Evolutionary conservation across 2,329 filamentous ascomycete species (phyloP), one percentile per base, ranked within the genome.

Genomic region (Clonostachys sp.): DNA sequence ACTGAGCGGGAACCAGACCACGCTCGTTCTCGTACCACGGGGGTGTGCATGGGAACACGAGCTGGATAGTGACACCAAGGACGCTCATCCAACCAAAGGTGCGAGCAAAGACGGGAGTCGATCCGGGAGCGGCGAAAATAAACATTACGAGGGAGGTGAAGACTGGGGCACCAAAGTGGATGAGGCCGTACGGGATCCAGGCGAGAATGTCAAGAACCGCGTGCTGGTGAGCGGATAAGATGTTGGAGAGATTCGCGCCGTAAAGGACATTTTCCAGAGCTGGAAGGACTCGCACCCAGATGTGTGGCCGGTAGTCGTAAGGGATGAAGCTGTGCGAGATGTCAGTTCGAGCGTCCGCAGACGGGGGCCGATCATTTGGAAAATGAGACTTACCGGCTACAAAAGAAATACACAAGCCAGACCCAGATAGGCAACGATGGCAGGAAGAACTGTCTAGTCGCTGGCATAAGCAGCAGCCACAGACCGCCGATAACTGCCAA

Each of bases 11-110:
- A 33, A 89, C 89, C 45, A 96, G 74, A 14, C 92, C 92, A 65
- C 96, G 90, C 59, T 88, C 78, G 66, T 94, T 95, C 75, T 96
- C 92, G 62, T 96, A 97, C 92, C 92, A 97, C 2, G 92, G 92
- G 24, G 92, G 89, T 20, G 91, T 94, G 74, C 92, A 96, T 2
- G 92, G 92, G 69, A 96, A 95, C 52, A 91, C 68, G 46, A 96
- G 77, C 70, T 96, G 91, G 54, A 95, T 91, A 34, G 85, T 81
- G 48, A 96, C 92, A 46, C 91, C 92, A 12, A 85, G 74, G 53
- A 96, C 81, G 70, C 91, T 94, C 82, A 96, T 87, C 77, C 92
- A 96, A 50, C 92, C 92, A 58, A 96, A 96, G 45, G 86, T 83
- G 57, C 86, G 85, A 14, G 89, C 90, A 62, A 91, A 96, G 16